phyloP scores from a whole-genome alignment of 495 filamentous ascomycete species.

The Penicillium antarcticum region DNA sequence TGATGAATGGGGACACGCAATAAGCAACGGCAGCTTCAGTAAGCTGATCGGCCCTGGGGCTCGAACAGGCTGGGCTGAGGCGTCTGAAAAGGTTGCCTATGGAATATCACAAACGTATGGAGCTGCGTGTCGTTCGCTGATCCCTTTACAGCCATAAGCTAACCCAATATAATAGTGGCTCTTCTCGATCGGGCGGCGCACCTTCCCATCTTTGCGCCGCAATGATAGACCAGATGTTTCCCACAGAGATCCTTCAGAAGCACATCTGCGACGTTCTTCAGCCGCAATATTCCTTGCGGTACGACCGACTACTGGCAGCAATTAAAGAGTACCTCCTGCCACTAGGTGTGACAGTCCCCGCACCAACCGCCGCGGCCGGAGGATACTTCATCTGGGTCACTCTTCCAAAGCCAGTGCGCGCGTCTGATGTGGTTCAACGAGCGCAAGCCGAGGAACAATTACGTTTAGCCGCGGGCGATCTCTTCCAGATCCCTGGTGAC shows the following conservation, averaged over 20 bases:
- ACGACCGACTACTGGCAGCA: slow-evolving; percentile 48
- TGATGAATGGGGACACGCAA: slow-evolving; percentile 65
- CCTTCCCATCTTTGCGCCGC: slow-evolving; percentile 69
- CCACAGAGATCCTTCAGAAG: slow-evolving; percentile 43
- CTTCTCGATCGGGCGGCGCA: slow-evolving; percentile 69
- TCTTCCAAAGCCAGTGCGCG: slow-evolving; percentile 51
- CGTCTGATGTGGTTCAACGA: slow-evolving; percentile 51
- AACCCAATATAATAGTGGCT: slow-evolving; percentile 46
- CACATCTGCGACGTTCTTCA: slow-evolving; percentile 49
- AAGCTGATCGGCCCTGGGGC: slow-evolving; percentile 80
- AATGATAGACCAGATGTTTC: slow-evolving; percentile 58
- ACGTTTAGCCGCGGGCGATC: slow-evolving; percentile 56
- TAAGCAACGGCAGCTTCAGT: slow-evolving; percentile 80
- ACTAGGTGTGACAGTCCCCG: slow-evolving; percentile 52
- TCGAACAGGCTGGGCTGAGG: slow-evolving; percentile 81
- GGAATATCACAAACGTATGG: slow-evolving; percentile 65
- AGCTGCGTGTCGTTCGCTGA: not conserved
- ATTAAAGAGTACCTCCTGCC: slow-evolving; percentile 55
- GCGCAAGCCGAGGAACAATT: slow-evolving; percentile 57
- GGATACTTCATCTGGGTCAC: slow-evolving; percentile 83
- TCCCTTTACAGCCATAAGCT: slow-evolving; percentile 2
- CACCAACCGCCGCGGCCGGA: slow-evolving; percentile 41
- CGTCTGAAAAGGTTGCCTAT: slow-evolving; percentile 59
- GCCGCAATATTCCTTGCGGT: slow-evolving; percentile 55
- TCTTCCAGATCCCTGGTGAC: slow-evolving; percentile 67